Percentiles rank a stretch among this genome's conserved stretches.
Evolutionary conservation across 1,139 yeast species (phyloP).

Genomic region (Nakaseomyces uthaithaninus): DNA sequence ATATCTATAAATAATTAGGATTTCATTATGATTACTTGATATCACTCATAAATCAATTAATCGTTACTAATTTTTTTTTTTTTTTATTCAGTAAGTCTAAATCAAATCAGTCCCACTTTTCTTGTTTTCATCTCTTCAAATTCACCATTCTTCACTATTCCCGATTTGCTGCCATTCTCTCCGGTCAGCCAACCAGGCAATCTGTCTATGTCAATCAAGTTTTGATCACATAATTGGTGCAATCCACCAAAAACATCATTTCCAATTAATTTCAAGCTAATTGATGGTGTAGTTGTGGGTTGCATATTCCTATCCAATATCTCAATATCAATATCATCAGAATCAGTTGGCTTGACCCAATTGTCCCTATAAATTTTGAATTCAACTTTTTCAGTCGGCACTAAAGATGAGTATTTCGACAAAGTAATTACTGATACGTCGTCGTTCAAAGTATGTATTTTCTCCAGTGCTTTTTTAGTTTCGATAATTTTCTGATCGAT

Average conservation of each 20-base stretch:
- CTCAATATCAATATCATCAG: conserved; percentile 15
- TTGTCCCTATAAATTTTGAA: conserved; percentile 12
- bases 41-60: conserved; percentile 4
- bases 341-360: conserved; percentile 10
- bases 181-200: conserved; percentile 80
- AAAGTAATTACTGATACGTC: conserved; percentile 1
- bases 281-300: neutral
- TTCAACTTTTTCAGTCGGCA: conserved; percentile 20
- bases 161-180: conserved; percentile 50
- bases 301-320: conserved; percentile 5
- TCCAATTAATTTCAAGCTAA: conserved; percentile 48
- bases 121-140: conserved; percentile 23
- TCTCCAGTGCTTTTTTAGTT: conserved; percentile 25
- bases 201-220: conserved; percentile 43
- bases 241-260: conserved; percentile 75
- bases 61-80: conserved; percentile 5
- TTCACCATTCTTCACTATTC: conserved; percentile 41
- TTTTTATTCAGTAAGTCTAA: neutral
- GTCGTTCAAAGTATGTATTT: conserved; percentile 11
- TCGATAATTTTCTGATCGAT: conserved; percentile 36
- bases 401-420: conserved; percentile 17
- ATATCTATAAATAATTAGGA: too few species aligned
- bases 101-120: conserved; percentile 13
- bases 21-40: conserved; percentile 1
- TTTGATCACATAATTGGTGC: conserved; percentile 57